These are phyloP conservation scores for Tripterygium wilfordii DNA, from an alignment of 177 flowering plant species.

Conservation along the genomic window DNA sequence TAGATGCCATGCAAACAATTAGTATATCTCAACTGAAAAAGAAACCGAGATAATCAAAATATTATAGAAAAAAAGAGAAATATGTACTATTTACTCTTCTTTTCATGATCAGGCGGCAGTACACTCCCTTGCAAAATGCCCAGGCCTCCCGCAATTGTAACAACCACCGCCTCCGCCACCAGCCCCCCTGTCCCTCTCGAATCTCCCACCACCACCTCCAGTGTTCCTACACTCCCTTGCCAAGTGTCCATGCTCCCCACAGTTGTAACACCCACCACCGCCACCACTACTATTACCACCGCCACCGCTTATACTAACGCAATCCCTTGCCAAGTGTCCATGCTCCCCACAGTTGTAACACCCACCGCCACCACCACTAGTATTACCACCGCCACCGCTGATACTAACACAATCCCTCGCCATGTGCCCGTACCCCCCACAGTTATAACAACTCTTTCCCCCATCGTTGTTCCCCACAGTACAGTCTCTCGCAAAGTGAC, in stretches of 20 bases:
- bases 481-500: constrained; percentile 23
- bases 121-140: constrained; percentile 45
- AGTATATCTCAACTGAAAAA: too few relatives aligned
- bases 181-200: neutral
- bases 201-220: neutral
- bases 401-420: constrained; percentile 15
- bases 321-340: constrained; percentile 43
- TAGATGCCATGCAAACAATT: too few relatives aligned
- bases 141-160: constrained; percentile 29
- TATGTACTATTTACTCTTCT: constrained; percentile 14
- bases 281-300: neutral
- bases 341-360: constrained; percentile 30
- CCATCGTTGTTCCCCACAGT: neutral
- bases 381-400: constrained; percentile 3
- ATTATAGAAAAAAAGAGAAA: constrained; percentile 10
- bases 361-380: neutral
- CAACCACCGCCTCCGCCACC: constrained; percentile 18
- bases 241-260: constrained; percentile 1
- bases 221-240: neutral
- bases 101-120: constrained; percentile 12
- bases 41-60: neutral
- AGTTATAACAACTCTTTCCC: constrained; percentile 4
- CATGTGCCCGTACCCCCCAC: constrained; percentile 12
- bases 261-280: constrained; percentile 1
- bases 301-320: constrained; percentile 9